Evolutionary conservation across 1,284 basidiomycete species (phyloP), one percentile per base, ranked within the genome.

Genomic region (Sanghuangporus baumii): DNA sequence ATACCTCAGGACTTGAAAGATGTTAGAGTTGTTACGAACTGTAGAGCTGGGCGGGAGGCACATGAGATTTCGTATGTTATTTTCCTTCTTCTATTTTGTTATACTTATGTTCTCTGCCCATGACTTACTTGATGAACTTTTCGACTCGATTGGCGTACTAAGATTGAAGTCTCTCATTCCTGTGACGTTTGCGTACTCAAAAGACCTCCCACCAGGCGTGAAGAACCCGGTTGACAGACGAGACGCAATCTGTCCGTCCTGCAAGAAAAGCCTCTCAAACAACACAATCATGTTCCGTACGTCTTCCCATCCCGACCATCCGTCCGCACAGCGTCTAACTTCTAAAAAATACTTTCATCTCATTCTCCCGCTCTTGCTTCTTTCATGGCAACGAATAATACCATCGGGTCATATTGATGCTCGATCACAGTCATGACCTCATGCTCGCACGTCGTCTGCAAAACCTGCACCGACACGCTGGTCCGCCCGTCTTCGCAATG

Each of bases 401-500:
- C 23, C 23, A 26, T 31, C 5, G 26, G 26, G 26, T 31, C 26
- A 31, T 31, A 31, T 43, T 18, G 12, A 14, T 41, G 18, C 12
- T 20, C 36, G 7, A 64, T 52, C 16, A 37, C 65, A 91, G 88
- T 90, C 40, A 85, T 87, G 78, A 87, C 86, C 70, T 81, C 85
- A 16, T 96, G 94, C 72, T 88, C 87, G 0, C 94, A 96, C 72
- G 91, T 96, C 34, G 81, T 87, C 1, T 96, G 94, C 75, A 91
- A 91, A 72, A 90, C 86, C 3, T 96, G 94, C 71, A 86, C 85
- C 1, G 92, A 95, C 57, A 86, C 89, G 1, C 85, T 96, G 38
- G 87, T 94, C 31, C 82, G 81, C 51, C 86, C 89, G 0, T 74
- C 84, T 6, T 84, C 84, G 68, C 86, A 91, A 70, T 96, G 94